Conservation (phyloP, 768 basidiomycete genomes). For the Stropharia rugosoannulata region DNA sequence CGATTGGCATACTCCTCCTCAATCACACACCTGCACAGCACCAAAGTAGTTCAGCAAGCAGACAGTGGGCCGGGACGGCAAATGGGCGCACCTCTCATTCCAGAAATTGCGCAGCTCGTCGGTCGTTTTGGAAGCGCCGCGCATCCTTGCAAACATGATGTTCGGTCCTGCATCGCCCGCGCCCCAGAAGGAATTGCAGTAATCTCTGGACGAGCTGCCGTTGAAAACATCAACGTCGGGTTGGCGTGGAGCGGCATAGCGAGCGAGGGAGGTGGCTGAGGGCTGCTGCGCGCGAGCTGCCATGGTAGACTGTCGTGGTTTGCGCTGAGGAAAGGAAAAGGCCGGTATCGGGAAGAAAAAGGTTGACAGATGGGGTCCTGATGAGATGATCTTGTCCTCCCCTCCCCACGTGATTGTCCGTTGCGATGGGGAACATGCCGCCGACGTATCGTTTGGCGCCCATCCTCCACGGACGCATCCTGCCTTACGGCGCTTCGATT, state of each 20-base stretch:
- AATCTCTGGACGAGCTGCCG: constrained; percentile 52
- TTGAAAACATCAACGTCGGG: constrained; percentile 45
- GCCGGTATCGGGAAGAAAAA: constrained; percentile 4
- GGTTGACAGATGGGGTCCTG: constrained; percentile 12
- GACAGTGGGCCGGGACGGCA: not conserved
- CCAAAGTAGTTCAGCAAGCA: not conserved
- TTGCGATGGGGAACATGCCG: constrained; percentile 15
- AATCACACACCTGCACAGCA: constrained; percentile 63
- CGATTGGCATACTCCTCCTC: constrained; percentile 94
- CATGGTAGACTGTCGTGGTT: constrained; percentile 34
- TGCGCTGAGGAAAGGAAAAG: constrained; percentile 4
- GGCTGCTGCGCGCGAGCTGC: constrained; percentile 60
- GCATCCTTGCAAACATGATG: constrained; percentile 85
- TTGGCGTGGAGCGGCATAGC: constrained; percentile 53
- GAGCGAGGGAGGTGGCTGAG: constrained; percentile 70
- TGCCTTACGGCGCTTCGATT: not conserved
- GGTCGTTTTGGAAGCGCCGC: constrained; percentile 79
- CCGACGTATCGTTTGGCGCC: constrained; percentile 1
- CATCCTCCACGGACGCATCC: too few species aligned
- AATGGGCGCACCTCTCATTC: constrained; percentile 79
- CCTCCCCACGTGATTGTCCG: constrained; percentile 16
- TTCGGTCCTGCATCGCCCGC: constrained; percentile 82
- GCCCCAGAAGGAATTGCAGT: constrained; percentile 98
- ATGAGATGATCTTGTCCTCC: constrained; percentile 3
- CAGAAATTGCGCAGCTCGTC: constrained; percentile 88